Evolutionary conservation across 805 yeast species (phyloP), one percentile per base, ranked within the genome.

Genomic region (Gaillardinia entomophila): DNA sequence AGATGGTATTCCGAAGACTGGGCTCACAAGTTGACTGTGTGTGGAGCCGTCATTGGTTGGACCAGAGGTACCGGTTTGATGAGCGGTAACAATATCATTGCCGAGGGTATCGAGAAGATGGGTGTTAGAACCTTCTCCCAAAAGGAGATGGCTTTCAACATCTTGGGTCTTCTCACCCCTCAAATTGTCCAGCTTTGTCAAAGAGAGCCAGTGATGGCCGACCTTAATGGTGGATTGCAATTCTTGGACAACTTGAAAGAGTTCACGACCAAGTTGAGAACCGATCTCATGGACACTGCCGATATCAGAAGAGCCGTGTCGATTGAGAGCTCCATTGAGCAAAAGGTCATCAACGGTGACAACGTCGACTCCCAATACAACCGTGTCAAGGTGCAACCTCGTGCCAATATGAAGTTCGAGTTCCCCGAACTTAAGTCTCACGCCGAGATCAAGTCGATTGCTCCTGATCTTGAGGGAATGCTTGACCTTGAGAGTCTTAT

Each of bases 31-130:
- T 79, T 92, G 68, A 92, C 97, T 38, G 72, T 92, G 40, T 89
- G 97, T 65, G 99, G 99, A 73, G 97, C 98, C 28, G 76, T 92
- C 46, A 92, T 92, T 62, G 99, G 99, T 60, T 92, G 99, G 99
- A 92, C 99, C 43, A 86, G 99, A 75, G 99, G 99, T 65, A 92
- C 99, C 38, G 99, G 99, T 56, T 79, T 92, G 57, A 92, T 92
- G 99, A 75, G 88, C 54, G 97, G 82, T 49, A 92, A 92, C 75
- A 92, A 92, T 71, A 82, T 87, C 58, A 86, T 92, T 60, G 96
- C 99, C 40, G 96, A 89, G 68, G 97, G 97, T 48, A 85, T 92
- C 55, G 99, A 92, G 69, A 77, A 78, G 57, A 70, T 83, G 40
- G 97, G 98, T 53, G 97, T 92, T 30, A 84, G 97, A 68, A 92